phyloP scores from a whole-genome alignment of 176 grass and related monocot species.

The Aegilops longissima region DNA sequence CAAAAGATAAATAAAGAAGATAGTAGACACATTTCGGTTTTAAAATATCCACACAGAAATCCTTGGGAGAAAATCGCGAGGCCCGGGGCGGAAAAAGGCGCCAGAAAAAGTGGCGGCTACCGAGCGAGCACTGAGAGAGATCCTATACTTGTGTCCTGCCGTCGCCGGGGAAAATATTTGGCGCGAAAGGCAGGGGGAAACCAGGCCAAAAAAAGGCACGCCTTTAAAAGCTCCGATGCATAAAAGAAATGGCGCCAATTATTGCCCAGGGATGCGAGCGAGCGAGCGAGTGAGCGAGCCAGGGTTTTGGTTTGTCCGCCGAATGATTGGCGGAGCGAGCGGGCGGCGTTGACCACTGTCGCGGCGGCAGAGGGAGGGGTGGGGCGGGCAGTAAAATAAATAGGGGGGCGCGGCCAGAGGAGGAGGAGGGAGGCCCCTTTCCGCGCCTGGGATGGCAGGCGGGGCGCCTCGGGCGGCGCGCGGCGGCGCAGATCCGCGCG shows the following conservation, averaged over 20 bases:
- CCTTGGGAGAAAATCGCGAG: conserved; percentile 24
- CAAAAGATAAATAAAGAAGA: conserved; percentile 20
- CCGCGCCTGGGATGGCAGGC: conserved; percentile 27
- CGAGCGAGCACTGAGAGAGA: conserved; percentile 27
- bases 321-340: conserved; percentile 54
- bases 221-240: conserved; percentile 49
- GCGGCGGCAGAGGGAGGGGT: not conserved
- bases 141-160: conserved; percentile 18
- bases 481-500: conserved; percentile 60
- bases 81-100: conserved; percentile 20
- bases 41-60: not conserved
- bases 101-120: conserved; percentile 45
- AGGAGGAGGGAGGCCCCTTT: conserved; percentile 1
- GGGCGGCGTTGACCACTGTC: conserved; percentile 48
- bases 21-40: not conserved
- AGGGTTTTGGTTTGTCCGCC: conserved; percentile 39
- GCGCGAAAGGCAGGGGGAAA: conserved; percentile 49
- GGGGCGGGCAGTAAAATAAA: conserved; percentile 29
- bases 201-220: conserved; percentile 40
- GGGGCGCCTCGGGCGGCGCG: conserved; percentile 42
- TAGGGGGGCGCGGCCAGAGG: not conserved
- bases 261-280: conserved; percentile 17
- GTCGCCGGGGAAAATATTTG: conserved; percentile 43
- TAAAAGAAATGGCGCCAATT: conserved; percentile 57
- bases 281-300: not conserved